Conservation (phyloP, 306 rosid genomes). For the Prunus salicina region DNA sequence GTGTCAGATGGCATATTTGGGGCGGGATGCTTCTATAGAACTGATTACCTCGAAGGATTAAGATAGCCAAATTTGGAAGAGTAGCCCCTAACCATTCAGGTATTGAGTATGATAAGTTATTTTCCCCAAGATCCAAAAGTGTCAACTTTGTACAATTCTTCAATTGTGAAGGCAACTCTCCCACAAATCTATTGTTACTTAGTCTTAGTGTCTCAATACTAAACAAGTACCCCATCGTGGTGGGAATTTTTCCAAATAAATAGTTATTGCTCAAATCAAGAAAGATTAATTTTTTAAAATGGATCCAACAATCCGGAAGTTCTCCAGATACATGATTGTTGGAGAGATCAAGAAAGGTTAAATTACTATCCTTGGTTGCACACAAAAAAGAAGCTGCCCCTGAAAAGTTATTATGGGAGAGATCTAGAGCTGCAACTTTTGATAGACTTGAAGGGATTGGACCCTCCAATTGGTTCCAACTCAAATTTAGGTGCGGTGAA, state of each 20-base stretch:
- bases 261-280: not conserved
- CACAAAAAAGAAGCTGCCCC: not conserved
- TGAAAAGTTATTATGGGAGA: constrained; percentile 7
- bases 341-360: not conserved
- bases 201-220: not conserved
- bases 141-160: not conserved
- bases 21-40: constrained; percentile 2
- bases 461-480: constrained; percentile 1
- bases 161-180: not conserved
- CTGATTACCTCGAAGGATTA: not conserved
- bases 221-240: not conserved
- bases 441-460: not conserved
- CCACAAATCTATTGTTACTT: not conserved
- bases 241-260: constrained; percentile 12
- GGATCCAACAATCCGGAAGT: constrained; percentile 4
- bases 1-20: not conserved
- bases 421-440: not conserved
- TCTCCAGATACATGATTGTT: not conserved
- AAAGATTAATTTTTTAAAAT: not conserved
- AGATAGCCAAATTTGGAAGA: not conserved
- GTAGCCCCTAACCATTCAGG: constrained; percentile 12
- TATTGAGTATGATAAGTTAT: not conserved
- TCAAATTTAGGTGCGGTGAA: not conserved
- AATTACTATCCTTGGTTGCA: not conserved
- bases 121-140: not conserved